Conservation (phyloP, 257 asterid species). For the Solanum piurae region DNA sequence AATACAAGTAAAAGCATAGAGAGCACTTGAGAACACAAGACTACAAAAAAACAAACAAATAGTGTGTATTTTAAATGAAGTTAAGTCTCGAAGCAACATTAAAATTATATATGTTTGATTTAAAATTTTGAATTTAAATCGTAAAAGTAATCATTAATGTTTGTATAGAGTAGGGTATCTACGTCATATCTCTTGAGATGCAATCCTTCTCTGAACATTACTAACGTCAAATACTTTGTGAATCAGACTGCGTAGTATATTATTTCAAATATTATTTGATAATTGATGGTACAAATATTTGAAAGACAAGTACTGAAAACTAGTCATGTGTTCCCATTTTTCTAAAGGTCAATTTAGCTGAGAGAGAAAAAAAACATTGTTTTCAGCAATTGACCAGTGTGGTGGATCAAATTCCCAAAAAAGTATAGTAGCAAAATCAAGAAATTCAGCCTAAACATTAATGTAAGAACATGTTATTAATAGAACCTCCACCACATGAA, state of each 20-base stretch:
- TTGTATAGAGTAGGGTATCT: background rate
- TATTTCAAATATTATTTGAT: background rate
- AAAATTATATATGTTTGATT: background rate
- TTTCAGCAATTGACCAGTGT: background rate
- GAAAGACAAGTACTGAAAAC: background rate
- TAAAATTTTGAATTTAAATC: rapidly evolving
- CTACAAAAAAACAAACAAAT: background rate
- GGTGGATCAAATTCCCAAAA: background rate
- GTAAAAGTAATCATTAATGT: background rate
- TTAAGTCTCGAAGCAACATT: background rate
- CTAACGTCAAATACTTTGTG: no score
- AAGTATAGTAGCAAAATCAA: background rate
- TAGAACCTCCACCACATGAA: background rate
- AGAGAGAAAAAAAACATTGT: background rate
- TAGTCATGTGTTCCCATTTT: background rate
- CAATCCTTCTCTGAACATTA: background rate
- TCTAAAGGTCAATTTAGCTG: background rate
- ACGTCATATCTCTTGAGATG: background rate
- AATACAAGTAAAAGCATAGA: background rate
- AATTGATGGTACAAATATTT: background rate
- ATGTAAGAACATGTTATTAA: background rate
- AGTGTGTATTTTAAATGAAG: background rate
- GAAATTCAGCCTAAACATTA: background rate
- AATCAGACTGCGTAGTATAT: no score
- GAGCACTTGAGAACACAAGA: background rate